Evolutionary conservation across 495 filamentous ascomycete genomes (phyloP), one percentile per base, ranked within the genome.

Genomic region (Margaritispora aquatica): DNA sequence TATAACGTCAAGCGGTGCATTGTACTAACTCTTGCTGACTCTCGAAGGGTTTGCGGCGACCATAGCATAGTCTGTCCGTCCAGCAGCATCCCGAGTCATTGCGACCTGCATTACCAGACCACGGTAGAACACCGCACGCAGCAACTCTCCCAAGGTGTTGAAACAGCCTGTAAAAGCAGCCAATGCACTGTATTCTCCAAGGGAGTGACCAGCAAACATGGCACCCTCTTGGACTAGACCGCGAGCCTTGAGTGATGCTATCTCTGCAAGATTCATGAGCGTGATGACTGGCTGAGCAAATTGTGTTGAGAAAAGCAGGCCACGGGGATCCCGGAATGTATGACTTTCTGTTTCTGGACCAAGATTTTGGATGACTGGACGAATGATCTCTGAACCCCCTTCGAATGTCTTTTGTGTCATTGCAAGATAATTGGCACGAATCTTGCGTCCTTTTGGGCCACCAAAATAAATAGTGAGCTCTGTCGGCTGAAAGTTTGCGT

Each of bases 21-120:
- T 13, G 13, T 34, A 34, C 29, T 47, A 24, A 62, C 59, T 20
- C 55, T 57, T 58, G 10, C 63, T 66, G 29, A 76, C 66, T 24
- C 74, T 66, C 31, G 52, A 61, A 0, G 75, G 75, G 55, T 76
- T 74, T 2, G 69, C 70, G 7, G 75, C 75, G 44, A 70, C 53
- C 75, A 78, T 77, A 21, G 69, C 67, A 54, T 69, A 77, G 1
- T 71, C 65, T 1, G 65, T 66, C 22, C 55, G 51, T 0, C 69
- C 71, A 9, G 64, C 34, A 1, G 63, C 59, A 48, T 75, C 69
- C 17, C 65, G 66, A 9, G 68, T 59, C 24, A 76, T 65, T 0
- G 70, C 68, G 1, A 69, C 56, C 55, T 75, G 73, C 74, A 78
- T 78, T 19, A 64, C 60, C 21, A 76, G 52, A 11, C 75, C 75